Conservation (phyloP, 805 yeast species). For the Saturnispora halmiae region DNA sequence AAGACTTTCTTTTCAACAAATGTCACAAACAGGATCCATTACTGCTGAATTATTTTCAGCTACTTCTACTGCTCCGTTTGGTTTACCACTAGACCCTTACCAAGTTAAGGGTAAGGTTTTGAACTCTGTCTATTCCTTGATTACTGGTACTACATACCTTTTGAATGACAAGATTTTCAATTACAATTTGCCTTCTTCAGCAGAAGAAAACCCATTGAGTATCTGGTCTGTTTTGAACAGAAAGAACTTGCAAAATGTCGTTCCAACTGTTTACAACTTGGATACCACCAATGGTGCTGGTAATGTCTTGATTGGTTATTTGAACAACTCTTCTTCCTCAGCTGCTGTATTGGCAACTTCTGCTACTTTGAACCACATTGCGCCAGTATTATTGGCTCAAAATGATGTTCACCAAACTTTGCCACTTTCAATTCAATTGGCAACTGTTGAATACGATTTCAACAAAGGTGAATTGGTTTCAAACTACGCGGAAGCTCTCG, state of each 20-base stretch:
- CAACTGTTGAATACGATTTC: constrained; percentile 66
- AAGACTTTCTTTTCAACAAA: constrained; percentile 14
- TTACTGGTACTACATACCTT: constrained; percentile 47
- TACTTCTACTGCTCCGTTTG: constrained; percentile 46
- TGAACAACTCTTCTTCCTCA: constrained; percentile 24
- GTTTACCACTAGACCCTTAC: constrained; percentile 49
- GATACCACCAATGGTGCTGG: constrained; percentile 85
- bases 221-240: constrained; percentile 50
- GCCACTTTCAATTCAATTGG: constrained; percentile 63
- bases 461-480: constrained; percentile 43
- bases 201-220: constrained; percentile 45
- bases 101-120: constrained; percentile 39
- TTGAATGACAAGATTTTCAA: constrained; percentile 50
- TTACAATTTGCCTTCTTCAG: constrained; percentile 31
- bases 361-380: constrained; percentile 62
- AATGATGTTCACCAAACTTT: constrained; percentile 28
- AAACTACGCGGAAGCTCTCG: constrained; percentile 54
- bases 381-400: constrained; percentile 41
- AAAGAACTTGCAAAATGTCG: constrained; percentile 43
- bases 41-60: constrained; percentile 28
- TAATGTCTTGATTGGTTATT: constrained; percentile 65
- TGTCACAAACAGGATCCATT: constrained; percentile 13
- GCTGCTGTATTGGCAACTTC: constrained; percentile 53
- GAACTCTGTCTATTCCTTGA: constrained; percentile 46
- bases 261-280: constrained; percentile 51